Percentiles rank a stretch among this genome's conserved stretches.
Evolutionary conservation across 345 rosid genomes (phyloP).

Genomic region (Draba incana): DNA sequence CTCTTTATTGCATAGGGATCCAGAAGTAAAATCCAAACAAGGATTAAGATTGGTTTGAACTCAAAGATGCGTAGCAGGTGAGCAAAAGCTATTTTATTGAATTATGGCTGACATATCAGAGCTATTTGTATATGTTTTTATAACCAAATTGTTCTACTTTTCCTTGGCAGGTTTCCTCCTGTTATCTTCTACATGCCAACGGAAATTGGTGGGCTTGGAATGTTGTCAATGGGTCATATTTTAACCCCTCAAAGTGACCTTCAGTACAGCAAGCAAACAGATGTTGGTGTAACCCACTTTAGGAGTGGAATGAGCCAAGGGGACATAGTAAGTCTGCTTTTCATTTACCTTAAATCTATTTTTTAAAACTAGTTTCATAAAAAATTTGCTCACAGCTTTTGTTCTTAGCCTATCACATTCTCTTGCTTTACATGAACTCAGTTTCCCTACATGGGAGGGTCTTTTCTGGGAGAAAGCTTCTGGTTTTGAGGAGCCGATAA

Average conservation of each 20-base stretch:
- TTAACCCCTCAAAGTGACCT: slow-evolving; percentile 99
- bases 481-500: slow-evolving; percentile 99
- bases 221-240: slow-evolving; percentile 99
- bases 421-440: slow-evolving; percentile 37
- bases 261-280: slow-evolving; percentile 99
- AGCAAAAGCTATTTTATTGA: slow-evolving; percentile 21
- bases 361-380: too few species aligned
- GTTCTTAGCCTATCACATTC: slow-evolving; percentile 1
- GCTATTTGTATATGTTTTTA: slow-evolving; percentile 20
- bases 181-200: slow-evolving; percentile 98
- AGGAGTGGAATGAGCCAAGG: slow-evolving; percentile 99
- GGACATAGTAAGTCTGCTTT: slow-evolving; percentile 81
- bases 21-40: slow-evolving; percentile 87
- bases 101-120: slow-evolving; percentile 4
- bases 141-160: slow-evolving; percentile 9
- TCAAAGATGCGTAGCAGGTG: slow-evolving; percentile 99
- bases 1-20: neutral
- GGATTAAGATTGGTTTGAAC: slow-evolving; percentile 96
- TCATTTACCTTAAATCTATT: neutral
- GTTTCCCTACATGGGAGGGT: slow-evolving; percentile 99
- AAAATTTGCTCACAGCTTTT: slow-evolving; percentile 22
- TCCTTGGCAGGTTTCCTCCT: slow-evolving; percentile 86
- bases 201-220: slow-evolving; percentile 99
- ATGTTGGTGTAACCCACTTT: slow-evolving; percentile 99
- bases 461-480: slow-evolving; percentile 99